Percentiles rank a stretch among this genome's conserved stretches.
These are phyloP conservation scores for Quercus berberidifolia DNA, from an alignment of 306 rosid genomes.

Conservation along the genomic window DNA sequence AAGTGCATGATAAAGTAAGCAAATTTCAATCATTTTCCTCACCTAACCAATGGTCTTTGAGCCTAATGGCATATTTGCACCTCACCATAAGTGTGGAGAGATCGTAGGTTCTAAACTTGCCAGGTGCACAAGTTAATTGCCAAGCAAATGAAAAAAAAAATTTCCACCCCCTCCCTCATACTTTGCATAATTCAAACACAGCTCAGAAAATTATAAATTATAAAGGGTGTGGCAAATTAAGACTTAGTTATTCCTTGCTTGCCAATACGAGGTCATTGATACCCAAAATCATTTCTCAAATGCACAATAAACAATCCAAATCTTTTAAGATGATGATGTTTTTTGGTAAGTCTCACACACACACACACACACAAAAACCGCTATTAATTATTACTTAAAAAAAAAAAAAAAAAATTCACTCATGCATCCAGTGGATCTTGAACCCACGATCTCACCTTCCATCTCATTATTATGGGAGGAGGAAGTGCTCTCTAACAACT, in stretches of 20 bases:
- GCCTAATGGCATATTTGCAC: not conserved
- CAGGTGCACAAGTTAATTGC: not conserved
- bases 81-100: not conserved
- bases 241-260: not conserved
- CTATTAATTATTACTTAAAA: too few species aligned
- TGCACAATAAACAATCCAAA: not conserved
- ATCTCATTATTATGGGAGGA: too few species aligned
- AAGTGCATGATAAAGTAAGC: not conserved
- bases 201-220: not conserved
- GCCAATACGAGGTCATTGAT: not conserved
- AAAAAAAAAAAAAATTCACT: too few species aligned
- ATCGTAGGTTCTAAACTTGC: not conserved
- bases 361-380: too few species aligned
- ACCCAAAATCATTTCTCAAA: not conserved
- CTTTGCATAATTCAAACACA: not conserved
- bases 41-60: not conserved
- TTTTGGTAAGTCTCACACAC: too few species aligned
- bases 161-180: not conserved
- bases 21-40: not conserved
- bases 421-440: too few species aligned
- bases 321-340: not conserved
- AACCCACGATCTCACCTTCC: too few species aligned
- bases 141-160: not conserved
- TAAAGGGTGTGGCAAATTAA: not conserved
- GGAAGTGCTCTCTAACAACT: too few species aligned